Base-by-base conservation (phyloP, 1,139 yeast genomes). In the Hyphopichia burtonii region DNA sequence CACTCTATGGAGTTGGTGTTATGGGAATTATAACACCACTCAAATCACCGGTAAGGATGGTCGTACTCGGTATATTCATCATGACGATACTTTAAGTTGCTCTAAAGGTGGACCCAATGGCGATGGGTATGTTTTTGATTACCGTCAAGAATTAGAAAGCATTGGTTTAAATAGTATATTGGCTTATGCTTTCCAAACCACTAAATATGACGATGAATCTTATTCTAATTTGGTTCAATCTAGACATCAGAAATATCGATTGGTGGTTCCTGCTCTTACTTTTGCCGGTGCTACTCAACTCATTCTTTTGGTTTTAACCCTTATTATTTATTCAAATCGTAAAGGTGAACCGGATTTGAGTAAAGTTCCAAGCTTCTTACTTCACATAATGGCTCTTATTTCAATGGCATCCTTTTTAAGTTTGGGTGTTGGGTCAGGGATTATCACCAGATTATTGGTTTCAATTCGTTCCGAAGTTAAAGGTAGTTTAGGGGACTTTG, bases 1-100 rank as follows among this genome's bases (percentile, higher is more conserved):
- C 0, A 67, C 75, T 2, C 44, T 76, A 12, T 65, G 72, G 65
- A 56, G 59, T 38, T 76, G 78, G 68, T 80, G 84, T 53, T 64
- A 59, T 37, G 78, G 80, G 2, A 58, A 61, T 40, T 77, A 74
- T 53, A 59, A 59, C 37, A 50, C 54, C 14, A 57, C 67, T 3
- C 41, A 52, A 20, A 38, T 41, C 11, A 22, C 28, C 9, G 55
- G 49, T 20, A 23, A 31, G 3, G 31, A 51, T 27, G 66, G 65
- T 2, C 33, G 33, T 4, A 18, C 31, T 1, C 38, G 47, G 15
- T 45, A 44, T 31, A 38, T 31, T 3, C 47, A 50, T 17, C 49
- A 53, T 31, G 54, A 66, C 47, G 57, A 55, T 34, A 45, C 44
- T 22, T 19, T 63, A 15, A 41, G 43, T 19, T 71, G 76, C 43